These are phyloP conservation scores for Obelidium mucronatum DNA, from an alignment of 192 early-diverging fungal genomes.

Conservation along the genomic window DNA sequence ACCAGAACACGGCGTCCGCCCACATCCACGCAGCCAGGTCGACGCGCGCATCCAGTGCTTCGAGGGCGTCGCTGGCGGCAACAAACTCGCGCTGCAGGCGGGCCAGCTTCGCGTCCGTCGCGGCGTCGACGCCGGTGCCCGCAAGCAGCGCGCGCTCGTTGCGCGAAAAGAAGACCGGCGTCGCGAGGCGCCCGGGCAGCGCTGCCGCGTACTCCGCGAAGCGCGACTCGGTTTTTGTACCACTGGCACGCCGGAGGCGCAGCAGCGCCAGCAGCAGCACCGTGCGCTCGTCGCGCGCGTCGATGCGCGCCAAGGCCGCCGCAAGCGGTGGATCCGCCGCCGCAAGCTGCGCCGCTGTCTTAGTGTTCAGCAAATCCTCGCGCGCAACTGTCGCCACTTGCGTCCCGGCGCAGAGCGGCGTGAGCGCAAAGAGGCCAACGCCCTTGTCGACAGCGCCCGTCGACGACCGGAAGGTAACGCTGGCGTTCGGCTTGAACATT, in stretches of 20 bases:
- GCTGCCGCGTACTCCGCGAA: constrained; percentile 56
- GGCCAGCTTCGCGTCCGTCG: constrained; percentile 57
- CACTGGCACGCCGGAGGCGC: background rate
- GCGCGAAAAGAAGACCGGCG: constrained; percentile 48
- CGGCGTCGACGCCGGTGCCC: constrained; percentile 61
- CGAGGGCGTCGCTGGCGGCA: constrained; percentile 18
- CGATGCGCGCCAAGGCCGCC: background rate
- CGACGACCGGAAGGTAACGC: no score
- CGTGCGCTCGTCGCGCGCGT: constrained; percentile 1
- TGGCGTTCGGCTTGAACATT: no score
- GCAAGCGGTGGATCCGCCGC: background rate
- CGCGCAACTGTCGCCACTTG: background rate
- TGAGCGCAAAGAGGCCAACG: constrained; percentile 9
- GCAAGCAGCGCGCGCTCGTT: constrained; percentile 49
- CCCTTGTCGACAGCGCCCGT: no score
- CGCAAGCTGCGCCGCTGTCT: background rate
- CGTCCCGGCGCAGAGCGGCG: background rate
- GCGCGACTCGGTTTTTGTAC: background rate
- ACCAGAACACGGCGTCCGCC: constrained; percentile 77
- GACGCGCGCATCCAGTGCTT: constrained; percentile 16
- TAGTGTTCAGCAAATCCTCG: background rate
- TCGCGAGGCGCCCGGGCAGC: constrained; percentile 49
- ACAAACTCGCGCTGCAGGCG: constrained; percentile 57
- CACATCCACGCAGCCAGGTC: constrained; percentile 63
- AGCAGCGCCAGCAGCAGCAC: background rate